Evolutionary conservation across 345 rosid genomes (phyloP).

Genomic region (Eucalyptus marginata): DNA sequence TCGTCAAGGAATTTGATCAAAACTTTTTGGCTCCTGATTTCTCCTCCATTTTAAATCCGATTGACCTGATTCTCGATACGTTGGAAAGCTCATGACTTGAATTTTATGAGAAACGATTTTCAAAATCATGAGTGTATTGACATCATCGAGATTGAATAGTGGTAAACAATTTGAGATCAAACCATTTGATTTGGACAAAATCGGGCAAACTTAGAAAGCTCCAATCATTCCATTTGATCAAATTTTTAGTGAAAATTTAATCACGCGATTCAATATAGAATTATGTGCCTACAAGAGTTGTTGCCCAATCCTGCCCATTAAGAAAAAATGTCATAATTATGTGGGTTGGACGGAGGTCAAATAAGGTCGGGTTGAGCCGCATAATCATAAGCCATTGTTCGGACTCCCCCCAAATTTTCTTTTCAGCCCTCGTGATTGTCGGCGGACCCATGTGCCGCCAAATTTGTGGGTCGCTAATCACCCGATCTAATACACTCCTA

Average conservation of each 20-base stretch:
- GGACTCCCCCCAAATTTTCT: neutral
- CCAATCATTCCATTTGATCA: neutral
- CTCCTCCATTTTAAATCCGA: neutral
- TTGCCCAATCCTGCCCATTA: neutral
- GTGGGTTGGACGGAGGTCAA: too few relatives aligned
- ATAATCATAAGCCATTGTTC: neutral
- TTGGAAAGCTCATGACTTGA: neutral
- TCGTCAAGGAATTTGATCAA: neutral
- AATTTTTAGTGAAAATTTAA: neutral
- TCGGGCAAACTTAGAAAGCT: neutral
- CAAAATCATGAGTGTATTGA: too few relatives aligned
- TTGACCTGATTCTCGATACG: fast-evolving
- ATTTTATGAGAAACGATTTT: neutral
- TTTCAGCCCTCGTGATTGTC: neutral
- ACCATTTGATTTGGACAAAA: neutral
- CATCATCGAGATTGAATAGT: fast-evolving
- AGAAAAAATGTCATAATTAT: neutral
- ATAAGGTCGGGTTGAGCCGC: neutral
- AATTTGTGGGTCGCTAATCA: neutral
- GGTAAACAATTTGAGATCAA: neutral
- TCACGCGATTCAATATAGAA: fast-evolving
- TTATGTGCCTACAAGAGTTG: neutral
- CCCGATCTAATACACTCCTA: neutral
- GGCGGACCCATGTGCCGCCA: neutral
- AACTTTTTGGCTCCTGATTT: neutral